phyloP scores from a whole-genome alignment of 2,329 filamentous ascomycete genomes.

The Ophiostoma novo-ulmi region DNA sequence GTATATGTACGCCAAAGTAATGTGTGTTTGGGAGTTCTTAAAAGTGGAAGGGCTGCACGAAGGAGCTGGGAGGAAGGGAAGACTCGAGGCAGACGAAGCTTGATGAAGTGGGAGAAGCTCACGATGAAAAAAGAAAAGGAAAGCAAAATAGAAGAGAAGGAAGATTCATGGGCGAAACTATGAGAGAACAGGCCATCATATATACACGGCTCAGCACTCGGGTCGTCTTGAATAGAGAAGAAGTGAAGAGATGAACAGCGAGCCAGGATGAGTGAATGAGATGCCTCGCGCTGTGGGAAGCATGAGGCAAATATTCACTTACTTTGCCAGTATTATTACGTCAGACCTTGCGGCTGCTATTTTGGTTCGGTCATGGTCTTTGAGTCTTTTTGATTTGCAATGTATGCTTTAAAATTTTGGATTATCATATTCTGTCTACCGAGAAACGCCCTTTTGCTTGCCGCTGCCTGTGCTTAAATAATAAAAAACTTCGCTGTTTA shows the following conservation, averaged over 20 bases:
- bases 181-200: not conserved
- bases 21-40: not conserved
- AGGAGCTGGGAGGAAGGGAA: not conserved
- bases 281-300: no score
- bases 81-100: not conserved
- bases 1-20: constrained; percentile 2
- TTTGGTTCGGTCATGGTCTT: not conserved
- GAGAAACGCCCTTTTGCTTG: not conserved
- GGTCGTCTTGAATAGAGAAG: not conserved
- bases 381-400: not conserved
- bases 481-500: not conserved
- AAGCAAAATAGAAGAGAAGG: not conserved
- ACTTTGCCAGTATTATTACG: not conserved
- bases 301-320: not conserved
- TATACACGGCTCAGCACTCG: not conserved
- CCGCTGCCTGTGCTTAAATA: not conserved
- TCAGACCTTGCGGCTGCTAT: not conserved
- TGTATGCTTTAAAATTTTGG: not conserved
- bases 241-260: not conserved
- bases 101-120: not conserved
- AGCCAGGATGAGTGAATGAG: not conserved
- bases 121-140: not conserved
- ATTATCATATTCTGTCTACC: not conserved
- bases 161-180: no score
- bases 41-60: not conserved